Percentiles rank a stretch among this genome's conserved stretches.
Conservation (phyloP, 179 eudicot species). For the Spinacia oleracea region DNA sequence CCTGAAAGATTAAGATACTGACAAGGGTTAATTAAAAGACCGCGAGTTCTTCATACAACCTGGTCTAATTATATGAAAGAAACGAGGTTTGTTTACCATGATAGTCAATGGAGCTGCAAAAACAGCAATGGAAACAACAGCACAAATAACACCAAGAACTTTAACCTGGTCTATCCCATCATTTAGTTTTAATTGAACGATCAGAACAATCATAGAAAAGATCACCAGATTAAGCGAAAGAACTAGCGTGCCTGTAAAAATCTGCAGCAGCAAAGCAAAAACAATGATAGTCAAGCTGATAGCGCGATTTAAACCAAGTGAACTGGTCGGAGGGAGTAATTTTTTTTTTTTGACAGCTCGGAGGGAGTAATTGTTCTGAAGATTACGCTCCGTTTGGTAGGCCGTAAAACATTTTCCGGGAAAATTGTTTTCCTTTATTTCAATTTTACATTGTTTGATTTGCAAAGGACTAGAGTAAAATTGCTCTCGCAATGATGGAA, state of each 20-base stretch:
- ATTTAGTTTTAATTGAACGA: constrained; percentile 38
- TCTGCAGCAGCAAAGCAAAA: constrained; percentile 54
- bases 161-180: constrained; percentile 28
- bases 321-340: no score
- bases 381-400: no score
- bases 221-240: constrained; percentile 46
- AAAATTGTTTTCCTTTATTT: no score
- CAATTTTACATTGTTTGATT: no score
- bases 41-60: no score
- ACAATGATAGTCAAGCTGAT: no score
- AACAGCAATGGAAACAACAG: constrained; percentile 50
- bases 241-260: constrained; percentile 44
- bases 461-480: no score
- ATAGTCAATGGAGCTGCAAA: constrained; percentile 76
- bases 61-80: not conserved
- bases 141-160: constrained; percentile 67
- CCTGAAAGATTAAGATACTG: constrained; percentile 18
- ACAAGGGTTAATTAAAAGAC: not conserved
- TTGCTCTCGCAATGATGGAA: no score
- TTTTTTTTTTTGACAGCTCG: no score
- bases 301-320: no score
- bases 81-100: constrained; percentile 38
- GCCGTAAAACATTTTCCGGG: no score
- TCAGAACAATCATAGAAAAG: constrained; percentile 39
- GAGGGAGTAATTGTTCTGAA: no score